A percentile compares a stretch with the other conserved stretches of the same genome.
These are phyloP conservation scores for Puccinia triticina DNA, from an alignment of 1,284 basidiomycete genomes.

Conservation along the genomic window DNA sequence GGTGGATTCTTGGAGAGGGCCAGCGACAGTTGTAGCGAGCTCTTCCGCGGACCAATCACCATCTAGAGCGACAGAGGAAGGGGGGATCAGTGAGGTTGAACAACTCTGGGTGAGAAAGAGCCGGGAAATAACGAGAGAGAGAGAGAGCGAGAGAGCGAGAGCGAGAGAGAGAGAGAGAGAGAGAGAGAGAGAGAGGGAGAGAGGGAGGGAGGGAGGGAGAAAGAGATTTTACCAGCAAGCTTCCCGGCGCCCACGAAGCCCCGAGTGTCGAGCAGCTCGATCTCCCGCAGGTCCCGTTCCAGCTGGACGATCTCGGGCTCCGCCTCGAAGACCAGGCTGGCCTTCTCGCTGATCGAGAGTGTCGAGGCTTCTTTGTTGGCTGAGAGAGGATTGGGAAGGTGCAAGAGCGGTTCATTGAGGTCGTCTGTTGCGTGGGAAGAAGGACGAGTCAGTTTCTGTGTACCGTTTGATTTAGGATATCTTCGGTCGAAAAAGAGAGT, in stretches of 20 bases:
- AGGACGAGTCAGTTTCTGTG: not conserved
- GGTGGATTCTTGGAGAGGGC: slow-evolving; percentile 44
- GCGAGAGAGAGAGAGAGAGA: too few relatives aligned
- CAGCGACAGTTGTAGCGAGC: slow-evolving; percentile 49
- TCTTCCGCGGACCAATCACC: not conserved
- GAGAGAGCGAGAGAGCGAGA: not conserved
- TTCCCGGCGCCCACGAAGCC: slow-evolving; percentile 56
- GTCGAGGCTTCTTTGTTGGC: slow-evolving; percentile 2
- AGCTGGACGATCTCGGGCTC: slow-evolving; percentile 56
- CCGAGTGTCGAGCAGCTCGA: slow-evolving; percentile 54
- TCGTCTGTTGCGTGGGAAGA: slow-evolving; percentile 53
- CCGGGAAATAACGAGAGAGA: too few relatives aligned
- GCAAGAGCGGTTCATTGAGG: slow-evolving; percentile 55
- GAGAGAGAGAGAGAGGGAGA: too few relatives aligned
- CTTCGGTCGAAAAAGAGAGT: not conserved
- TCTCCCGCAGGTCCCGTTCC: slow-evolving; percentile 56
- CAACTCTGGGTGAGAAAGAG: not conserved
- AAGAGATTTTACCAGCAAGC: slow-evolving; percentile 53
- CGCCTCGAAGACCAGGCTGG: slow-evolving; percentile 56
- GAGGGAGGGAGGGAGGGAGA: not conserved
- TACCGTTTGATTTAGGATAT: not conserved
- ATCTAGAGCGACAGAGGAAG: not conserved
- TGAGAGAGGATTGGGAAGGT: slow-evolving; percentile 50
- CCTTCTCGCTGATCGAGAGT: slow-evolving; percentile 53
- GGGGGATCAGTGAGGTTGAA: not conserved